These are phyloP conservation scores for Sabuloglossum arenarium DNA, from an alignment of 495 filamentous ascomycete species.

Conservation along the genomic window DNA sequence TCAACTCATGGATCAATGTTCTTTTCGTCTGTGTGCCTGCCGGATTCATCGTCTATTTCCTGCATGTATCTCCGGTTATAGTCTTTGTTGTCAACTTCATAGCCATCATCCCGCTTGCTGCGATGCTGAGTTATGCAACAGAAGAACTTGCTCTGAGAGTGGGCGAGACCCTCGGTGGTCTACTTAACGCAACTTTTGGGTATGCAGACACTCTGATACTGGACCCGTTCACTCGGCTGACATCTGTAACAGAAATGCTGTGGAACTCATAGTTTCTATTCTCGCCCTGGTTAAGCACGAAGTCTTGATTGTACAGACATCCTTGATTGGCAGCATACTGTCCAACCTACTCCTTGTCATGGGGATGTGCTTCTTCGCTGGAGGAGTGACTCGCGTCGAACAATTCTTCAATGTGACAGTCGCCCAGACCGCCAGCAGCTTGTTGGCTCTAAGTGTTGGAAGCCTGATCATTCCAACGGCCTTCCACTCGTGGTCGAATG, in stretches of 20 bases:
- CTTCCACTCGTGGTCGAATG: slow-evolving; percentile 38
- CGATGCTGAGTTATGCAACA: slow-evolving; percentile 20
- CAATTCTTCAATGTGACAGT: slow-evolving; percentile 87
- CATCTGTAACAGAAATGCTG: slow-evolving; percentile 27
- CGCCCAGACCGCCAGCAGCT: slow-evolving; percentile 73
- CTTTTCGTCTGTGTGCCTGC: slow-evolving; percentile 58
- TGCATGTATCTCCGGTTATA: slow-evolving; percentile 10
- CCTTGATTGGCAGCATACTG: slow-evolving; percentile 73
- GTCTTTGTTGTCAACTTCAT: slow-evolving; percentile 80
- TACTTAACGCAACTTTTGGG: slow-evolving; percentile 81
- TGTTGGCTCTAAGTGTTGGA: slow-evolving; percentile 60
- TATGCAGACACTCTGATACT: slow-evolving; percentile 18
- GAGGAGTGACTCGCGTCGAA: slow-evolving; percentile 56
- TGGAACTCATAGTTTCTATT: slow-evolving; percentile 80
- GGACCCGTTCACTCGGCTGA: slow-evolving; percentile 1
- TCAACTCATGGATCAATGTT: slow-evolving; percentile 71
- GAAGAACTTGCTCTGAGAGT: slow-evolving; percentile 22
- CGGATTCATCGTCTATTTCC: slow-evolving; percentile 53
- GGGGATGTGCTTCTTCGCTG: slow-evolving; percentile 86
- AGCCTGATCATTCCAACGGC: slow-evolving; percentile 78
- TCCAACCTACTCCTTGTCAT: slow-evolving; percentile 83
- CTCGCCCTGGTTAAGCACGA: slow-evolving; percentile 54
- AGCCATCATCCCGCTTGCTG: slow-evolving; percentile 43
- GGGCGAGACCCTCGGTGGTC: slow-evolving; percentile 68
- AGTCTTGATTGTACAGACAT: slow-evolving; percentile 79